A percentile compares a stretch with the other conserved stretches of the same genome.
phyloP scores from a whole-genome alignment of 2,329 filamentous ascomycete genomes.

The Ascocoryne sarcoides region DNA sequence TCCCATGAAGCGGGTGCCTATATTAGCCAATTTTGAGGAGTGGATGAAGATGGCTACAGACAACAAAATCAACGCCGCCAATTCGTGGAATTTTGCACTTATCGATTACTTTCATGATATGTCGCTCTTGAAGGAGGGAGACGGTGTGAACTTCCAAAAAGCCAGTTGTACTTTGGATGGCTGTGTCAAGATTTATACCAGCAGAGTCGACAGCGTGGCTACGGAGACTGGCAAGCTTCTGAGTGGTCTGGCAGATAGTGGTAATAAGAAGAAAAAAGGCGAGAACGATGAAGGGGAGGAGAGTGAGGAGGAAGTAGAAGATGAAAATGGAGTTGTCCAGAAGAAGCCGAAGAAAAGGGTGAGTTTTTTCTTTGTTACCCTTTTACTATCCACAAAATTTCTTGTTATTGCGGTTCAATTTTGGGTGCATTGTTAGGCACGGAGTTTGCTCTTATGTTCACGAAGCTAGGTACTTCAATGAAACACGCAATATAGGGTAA shows the following conservation, averaged over 20 bases:
- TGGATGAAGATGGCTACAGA: conserved; percentile 99
- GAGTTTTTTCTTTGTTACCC: conserved; percentile 19
- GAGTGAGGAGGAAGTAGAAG: conserved; percentile 53
- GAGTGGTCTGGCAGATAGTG: conserved; percentile 85
- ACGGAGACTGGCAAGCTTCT: conserved; percentile 93
- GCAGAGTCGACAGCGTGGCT: conserved; percentile 93
- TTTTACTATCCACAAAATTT: not conserved
- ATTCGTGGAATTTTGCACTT: conserved; percentile 99
- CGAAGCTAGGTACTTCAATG: no score
- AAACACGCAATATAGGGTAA: no score
- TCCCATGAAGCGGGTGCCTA: conserved; percentile 90
- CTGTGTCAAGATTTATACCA: conserved; percentile 98
- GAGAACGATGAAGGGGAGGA: conserved; percentile 56
- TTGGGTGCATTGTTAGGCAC: no score
- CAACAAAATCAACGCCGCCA: conserved; percentile 96
- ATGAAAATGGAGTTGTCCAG: conserved; percentile 41
- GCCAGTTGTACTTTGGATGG: conserved; percentile 95
- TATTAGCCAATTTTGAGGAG: conserved; percentile 96
- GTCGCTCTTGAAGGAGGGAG: conserved; percentile 91
- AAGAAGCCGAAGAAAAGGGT: conserved; percentile 72
- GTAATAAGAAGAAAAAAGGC: conserved; percentile 64
- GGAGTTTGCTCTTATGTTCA: no score
- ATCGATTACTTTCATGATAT: conserved; percentile 99
- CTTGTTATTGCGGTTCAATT: not conserved
- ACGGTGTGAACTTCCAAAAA: conserved; percentile 97